These are phyloP conservation scores for Croton setiger DNA, from an alignment of 441 rosid species.

Conservation along the genomic window DNA sequence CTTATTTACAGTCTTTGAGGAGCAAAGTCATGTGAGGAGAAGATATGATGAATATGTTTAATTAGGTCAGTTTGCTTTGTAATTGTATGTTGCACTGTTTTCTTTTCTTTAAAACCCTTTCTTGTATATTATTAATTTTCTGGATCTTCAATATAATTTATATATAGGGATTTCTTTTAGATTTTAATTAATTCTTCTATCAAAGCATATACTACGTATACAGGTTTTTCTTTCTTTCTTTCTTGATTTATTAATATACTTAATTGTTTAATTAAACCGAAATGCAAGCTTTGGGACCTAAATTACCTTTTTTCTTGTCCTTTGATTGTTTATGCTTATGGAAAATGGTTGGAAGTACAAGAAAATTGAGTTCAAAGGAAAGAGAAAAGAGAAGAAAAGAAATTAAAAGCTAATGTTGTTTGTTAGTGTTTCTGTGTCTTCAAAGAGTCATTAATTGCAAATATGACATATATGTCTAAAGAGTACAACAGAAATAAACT, in stretches of 20 bases:
- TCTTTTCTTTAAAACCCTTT: background rate
- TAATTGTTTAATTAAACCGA: too few species aligned
- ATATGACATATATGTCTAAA: constrained; percentile 5
- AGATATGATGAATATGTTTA: background rate
- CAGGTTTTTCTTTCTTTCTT: too few species aligned
- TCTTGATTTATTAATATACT: too few species aligned
- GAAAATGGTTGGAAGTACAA: background rate
- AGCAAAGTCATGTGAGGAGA: background rate
- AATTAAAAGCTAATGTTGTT: background rate
- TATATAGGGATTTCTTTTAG: background rate
- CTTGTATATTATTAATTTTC: background rate
- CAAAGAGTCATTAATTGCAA: constrained; percentile 9
- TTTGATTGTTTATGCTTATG: background rate
- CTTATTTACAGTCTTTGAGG: background rate
- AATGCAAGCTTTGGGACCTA: too few species aligned
- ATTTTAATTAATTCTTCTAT: background rate
- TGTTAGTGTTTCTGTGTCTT: background rate
- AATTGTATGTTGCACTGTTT: constrained; percentile 1
- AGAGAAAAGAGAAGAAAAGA: background rate
- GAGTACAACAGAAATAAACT: background rate
- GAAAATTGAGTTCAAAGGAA: background rate
- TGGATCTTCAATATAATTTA: background rate
- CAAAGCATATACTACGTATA: background rate
- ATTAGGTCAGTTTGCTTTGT: background rate
- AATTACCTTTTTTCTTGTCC: background rate